A percentile compares a stretch with the other conserved stretches of the same genome.
Evolutionary conservation across 768 basidiomycete genomes (phyloP).

Genomic region (Tricholoma saponaceum): DNA sequence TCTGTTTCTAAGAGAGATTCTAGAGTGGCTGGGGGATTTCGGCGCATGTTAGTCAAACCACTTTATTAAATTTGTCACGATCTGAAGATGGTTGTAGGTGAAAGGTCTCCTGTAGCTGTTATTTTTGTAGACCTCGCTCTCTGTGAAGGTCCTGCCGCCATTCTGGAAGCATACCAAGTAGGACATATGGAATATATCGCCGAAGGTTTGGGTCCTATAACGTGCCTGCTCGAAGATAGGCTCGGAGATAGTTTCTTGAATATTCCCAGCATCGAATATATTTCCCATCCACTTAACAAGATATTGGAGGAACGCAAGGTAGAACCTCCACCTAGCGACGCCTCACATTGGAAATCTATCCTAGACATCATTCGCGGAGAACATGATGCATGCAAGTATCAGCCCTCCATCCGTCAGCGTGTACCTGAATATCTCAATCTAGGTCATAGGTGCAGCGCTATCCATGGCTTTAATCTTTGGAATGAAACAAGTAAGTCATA

Average conservation of each 20-base stretch:
- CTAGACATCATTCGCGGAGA: constrained; percentile 8
- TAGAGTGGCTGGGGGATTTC: too few relatives aligned
- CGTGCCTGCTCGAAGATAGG: too few relatives aligned
- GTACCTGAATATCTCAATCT: background rate
- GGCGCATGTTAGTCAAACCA: constrained; percentile 1
- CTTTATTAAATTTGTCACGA: background rate
- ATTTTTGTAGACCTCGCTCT: background rate
- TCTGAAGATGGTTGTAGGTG: background rate
- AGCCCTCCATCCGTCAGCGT: background rate
- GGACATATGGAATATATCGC: background rate
- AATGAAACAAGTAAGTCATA: constrained; percentile 14
- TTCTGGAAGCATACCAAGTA: constrained; percentile 11
- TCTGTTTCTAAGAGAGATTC: too few relatives aligned
- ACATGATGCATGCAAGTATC: constrained; percentile 9
- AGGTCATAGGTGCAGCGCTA: constrained; percentile 15
- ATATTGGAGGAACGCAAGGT: constrained; percentile 16
- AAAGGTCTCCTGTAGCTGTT: background rate
- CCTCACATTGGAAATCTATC: constrained; percentile 16
- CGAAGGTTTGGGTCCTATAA: background rate
- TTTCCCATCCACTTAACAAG: constrained; percentile 11
- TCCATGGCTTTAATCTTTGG: constrained; percentile 13
- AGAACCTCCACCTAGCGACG: constrained; percentile 12
- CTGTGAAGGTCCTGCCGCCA: constrained; percentile 3
- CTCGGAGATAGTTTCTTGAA: background rate
- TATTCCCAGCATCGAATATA: constrained; percentile 3